Conservation (phyloP, 495 filamentous ascomycete genomes). For the Peziza echinospora region DNA sequence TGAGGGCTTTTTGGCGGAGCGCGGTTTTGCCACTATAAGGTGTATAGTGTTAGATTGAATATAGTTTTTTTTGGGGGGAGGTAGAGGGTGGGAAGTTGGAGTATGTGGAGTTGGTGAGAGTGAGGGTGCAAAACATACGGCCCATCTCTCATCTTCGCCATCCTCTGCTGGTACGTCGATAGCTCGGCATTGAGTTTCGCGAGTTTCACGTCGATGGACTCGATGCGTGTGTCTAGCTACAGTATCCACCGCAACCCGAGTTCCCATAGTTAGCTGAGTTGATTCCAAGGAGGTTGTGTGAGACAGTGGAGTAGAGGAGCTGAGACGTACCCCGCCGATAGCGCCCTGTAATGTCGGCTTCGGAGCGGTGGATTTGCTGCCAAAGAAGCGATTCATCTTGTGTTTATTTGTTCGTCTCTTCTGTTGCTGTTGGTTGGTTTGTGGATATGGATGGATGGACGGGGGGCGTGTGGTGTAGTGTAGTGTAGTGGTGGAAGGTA, state of each 20-base stretch:
- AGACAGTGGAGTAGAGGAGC: constrained; percentile 4
- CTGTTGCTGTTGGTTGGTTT: too few relatives aligned
- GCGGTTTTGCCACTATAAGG: constrained; percentile 59
- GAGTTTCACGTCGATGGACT: constrained; percentile 86
- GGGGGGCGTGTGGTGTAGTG: too few relatives aligned
- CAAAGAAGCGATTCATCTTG: constrained; percentile 88
- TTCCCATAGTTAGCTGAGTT: not conserved
- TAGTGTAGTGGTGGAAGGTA: too few relatives aligned
- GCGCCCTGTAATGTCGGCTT: constrained; percentile 78
- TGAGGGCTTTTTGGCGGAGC: constrained; percentile 82
- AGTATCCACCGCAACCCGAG: not conserved
- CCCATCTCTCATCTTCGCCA: constrained; percentile 86
- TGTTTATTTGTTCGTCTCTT: too few relatives aligned
- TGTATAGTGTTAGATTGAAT: too few relatives aligned
- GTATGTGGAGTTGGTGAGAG: too few relatives aligned
- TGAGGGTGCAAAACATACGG: constrained; percentile 32
- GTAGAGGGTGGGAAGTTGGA: too few relatives aligned
- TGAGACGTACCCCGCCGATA: constrained; percentile 48
- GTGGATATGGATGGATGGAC: too few relatives aligned
- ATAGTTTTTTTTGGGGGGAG: too few relatives aligned
- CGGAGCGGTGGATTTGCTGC: constrained; percentile 64
- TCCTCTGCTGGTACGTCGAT: constrained; percentile 61
- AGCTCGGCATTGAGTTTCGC: constrained; percentile 82
- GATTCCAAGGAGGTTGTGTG: constrained; percentile 1
- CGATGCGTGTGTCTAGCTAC: constrained; percentile 62